Evolutionary conservation across 208 protist species (phyloP), one percentile per base, ranked within the genome.

Genomic region (Trypanosoma conorhini): DNA sequence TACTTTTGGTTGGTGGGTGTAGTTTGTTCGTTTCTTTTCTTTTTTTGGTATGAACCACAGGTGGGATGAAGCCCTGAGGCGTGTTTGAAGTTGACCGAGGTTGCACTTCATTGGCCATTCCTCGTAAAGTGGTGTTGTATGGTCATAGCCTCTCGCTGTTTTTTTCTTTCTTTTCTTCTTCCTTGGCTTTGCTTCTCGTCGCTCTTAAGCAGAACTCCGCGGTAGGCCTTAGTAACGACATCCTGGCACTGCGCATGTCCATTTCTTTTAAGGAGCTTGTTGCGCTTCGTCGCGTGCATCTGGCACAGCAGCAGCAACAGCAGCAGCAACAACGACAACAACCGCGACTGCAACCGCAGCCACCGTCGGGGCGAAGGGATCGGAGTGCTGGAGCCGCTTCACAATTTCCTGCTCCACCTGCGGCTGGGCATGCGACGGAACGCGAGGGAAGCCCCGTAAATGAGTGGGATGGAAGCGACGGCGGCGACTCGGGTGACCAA

Each of bases 231-330:
- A 21, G 50, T 54, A n/a, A 1, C n/a, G 19, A 48, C 62, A 51
- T 51, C 48, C 35, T 35, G 30, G 8, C 7, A 55, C 22, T 54
- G 9, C 10, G 22, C 12, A 96, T 96, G 91, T 96, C 92, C 28
- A 96, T 96, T 79, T 91, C 89, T 22, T 79, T 70, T 51, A 85
- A 91, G 38, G 87, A 96, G 70, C 78, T 96, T 44, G 85, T 96
- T 63, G 87, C 87, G 2, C 80, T 96, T 17, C 89, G 92, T 38
- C 88, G 89, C n/a, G 83, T 85, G 19, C 83, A 92, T 62, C 68
- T 87, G 51, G 68, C 81, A 52, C 71, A 92, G 38, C 80, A 82
- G 51, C 67, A 79, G 65, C 22, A 71, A 56, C 55, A 46, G 30
- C 40, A 46, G 22, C 50, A 26, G n/a, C 5, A 28, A 24, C 50